These are phyloP conservation scores for Chaetomium sp. DNA, from an alignment of 2,329 filamentous ascomycete species.

Conservation along the genomic window DNA sequence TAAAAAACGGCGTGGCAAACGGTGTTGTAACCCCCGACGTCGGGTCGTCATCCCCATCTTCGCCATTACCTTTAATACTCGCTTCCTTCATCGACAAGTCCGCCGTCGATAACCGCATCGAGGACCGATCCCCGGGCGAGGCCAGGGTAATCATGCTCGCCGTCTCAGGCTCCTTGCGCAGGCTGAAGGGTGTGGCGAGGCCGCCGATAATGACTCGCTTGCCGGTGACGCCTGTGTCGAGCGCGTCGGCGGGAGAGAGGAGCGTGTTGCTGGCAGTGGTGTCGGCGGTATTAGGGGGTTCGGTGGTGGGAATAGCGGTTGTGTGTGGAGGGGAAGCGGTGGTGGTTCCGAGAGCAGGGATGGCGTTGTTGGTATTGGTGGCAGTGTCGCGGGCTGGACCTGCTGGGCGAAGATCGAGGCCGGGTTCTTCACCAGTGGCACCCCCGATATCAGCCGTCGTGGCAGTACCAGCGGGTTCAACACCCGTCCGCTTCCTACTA, in stretches of 20 bases:
- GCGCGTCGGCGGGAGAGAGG: conserved; percentile 36
- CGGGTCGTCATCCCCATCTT: not conserved
- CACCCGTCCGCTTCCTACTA: conserved; percentile 14
- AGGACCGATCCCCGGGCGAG: conserved; percentile 33
- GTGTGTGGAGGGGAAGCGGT: too few species aligned
- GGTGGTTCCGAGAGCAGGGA: too few species aligned
- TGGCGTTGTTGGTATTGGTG: too few species aligned
- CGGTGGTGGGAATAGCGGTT: too few species aligned
- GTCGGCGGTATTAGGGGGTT: too few species aligned
- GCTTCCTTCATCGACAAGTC: conserved; percentile 2
- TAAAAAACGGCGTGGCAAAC: conserved; percentile 13
- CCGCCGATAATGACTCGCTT: conserved; percentile 62
- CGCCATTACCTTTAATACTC: not conserved
- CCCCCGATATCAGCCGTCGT: conserved; percentile 24
- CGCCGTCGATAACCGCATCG: conserved; percentile 31
- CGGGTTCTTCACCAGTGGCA: conserved; percentile 2
- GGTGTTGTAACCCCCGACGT: conserved; percentile 1
- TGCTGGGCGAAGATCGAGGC: conserved; percentile 1
- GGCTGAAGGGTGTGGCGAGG: conserved; percentile 66
- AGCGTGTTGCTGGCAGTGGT: conserved; percentile 26
- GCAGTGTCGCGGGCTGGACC: conserved; percentile 4
- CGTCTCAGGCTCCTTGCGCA: conserved; percentile 57
- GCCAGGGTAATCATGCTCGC: conserved; percentile 65
- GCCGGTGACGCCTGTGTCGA: conserved; percentile 46
- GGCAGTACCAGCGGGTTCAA: too few species aligned